Percentiles rank a stretch among this genome's conserved stretches.
Evolutionary conservation across 2,329 filamentous ascomycete species (phyloP).

Genomic region (Sarocladiaceae sp.): DNA sequence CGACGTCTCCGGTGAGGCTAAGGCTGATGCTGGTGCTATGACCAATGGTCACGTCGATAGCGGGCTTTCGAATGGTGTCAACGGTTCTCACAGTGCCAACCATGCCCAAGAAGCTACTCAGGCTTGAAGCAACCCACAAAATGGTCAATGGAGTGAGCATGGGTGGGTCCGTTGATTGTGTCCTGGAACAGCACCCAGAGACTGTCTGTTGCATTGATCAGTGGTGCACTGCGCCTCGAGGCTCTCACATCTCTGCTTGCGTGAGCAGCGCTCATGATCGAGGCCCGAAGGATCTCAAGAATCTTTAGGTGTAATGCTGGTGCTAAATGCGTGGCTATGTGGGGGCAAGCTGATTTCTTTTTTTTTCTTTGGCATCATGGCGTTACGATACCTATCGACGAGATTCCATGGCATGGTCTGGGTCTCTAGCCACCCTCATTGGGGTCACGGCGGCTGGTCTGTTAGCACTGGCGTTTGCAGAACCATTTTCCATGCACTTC

Average conservation of each 20-base stretch:
- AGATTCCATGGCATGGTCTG: too few species aligned
- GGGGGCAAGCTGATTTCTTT: too few species aligned
- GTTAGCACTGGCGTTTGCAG: neutral
- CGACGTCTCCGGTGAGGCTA: neutral
- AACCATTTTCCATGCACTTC: neutral
- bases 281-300: too few species aligned
- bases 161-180: too few species aligned
- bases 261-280: too few species aligned
- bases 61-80: constrained; percentile 4
- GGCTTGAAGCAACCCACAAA: neutral
- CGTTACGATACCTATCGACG: too few species aligned
- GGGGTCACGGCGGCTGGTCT: neutral
- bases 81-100: constrained; percentile 5
- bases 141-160: too few species aligned
- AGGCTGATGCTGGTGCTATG: neutral
- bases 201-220: too few species aligned
- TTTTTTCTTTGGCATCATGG: too few species aligned
- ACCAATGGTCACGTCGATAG: constrained; percentile 5
- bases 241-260: neutral
- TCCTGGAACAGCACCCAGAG: too few species aligned
- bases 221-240: neutral
- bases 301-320: too few species aligned
- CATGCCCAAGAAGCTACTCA: neutral
- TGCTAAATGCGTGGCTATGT: too few species aligned
- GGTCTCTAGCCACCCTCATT: neutral